Conservation (phyloP, 305 asterid species). For the Rubia occidens region DNA sequence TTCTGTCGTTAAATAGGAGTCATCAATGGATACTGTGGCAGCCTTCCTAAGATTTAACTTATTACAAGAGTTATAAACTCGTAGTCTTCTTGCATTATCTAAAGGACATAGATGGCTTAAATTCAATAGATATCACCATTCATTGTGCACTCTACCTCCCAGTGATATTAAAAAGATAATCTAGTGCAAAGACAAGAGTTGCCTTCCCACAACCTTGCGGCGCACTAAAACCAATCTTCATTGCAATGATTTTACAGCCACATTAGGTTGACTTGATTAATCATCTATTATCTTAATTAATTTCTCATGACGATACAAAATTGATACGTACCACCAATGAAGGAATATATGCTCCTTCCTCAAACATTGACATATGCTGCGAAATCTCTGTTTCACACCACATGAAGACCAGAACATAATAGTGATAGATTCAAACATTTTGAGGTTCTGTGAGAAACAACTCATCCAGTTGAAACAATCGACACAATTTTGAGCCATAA, state of each 20-base stretch:
- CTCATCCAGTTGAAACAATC: constrained; percentile 71
- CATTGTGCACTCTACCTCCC: constrained; percentile 75
- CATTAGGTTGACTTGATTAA: constrained; percentile 5
- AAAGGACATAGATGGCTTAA: constrained; percentile 9
- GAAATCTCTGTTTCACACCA: constrained; percentile 90
- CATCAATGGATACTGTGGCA: constrained; percentile 82
- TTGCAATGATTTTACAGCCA: constrained; percentile 15
- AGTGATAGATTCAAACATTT: constrained; percentile 73
- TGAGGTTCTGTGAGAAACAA: constrained; percentile 64
- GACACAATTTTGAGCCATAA: constrained; percentile 70
- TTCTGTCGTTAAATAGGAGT: constrained; percentile 89
- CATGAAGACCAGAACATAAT: constrained; percentile 82
- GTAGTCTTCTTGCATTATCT: background rate
- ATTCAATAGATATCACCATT: constrained; percentile 34
- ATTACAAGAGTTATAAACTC: constrained; percentile 16
- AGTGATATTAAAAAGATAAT: constrained; percentile 58
- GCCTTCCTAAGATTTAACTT: constrained; percentile 60
- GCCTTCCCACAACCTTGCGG: constrained; percentile 99
- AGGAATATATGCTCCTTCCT: constrained; percentile 62
- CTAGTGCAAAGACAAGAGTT: constrained; percentile 86
- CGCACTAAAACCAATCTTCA: constrained; percentile 98
- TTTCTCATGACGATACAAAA: constrained; percentile 10
- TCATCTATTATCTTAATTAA: background rate
- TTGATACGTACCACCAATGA: constrained; percentile 67
- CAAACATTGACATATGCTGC: constrained; percentile 45